Evolutionary conservation across 2,329 filamentous ascomycete species (phyloP), one percentile per base, ranked within the genome.

Genomic region (Parafenestella ontariensis): DNA sequence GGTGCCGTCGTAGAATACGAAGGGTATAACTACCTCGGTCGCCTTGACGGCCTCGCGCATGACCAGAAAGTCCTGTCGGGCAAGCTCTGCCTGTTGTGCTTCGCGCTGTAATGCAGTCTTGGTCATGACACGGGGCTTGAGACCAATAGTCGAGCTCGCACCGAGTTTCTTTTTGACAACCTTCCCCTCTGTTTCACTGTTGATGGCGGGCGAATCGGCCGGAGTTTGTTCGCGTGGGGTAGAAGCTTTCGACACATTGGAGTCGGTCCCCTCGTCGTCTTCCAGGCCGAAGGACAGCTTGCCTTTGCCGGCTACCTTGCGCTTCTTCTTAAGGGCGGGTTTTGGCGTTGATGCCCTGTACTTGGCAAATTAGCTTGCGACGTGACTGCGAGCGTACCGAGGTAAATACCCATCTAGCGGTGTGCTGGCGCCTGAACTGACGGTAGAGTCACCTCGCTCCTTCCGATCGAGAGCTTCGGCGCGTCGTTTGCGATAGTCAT

Each of bases 1-100:
- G 20, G 91, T 91, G 15, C 95, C 95, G 65, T 98, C 94, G 78
- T 97, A 98, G 73, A 98, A 98, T 3, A 98, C 91, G 75, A 98
- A 99, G 0, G 95, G 95, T 28, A 99, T 89, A 15, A 90, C 83
- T 49, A 99, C 90, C 70, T 97, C 93, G 8, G 92, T 93, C 18
- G 87, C 86, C 78, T 96, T 96, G 62, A 98, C 90, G 0, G 88
- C 86, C 58, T 96, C 91, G 72, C 97, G 95, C 54, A 94, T 84
- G 9, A 81, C 81, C 41, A 96, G 74, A 67, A 96, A 99, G 70
- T 98, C 89, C 58, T 89, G 90, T 9, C 90, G 84, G 45, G 94
- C 78, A 13, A 84, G 77, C 65, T 95, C 91, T 59, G 90, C 84
- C 61, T 92, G 87, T 51, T 89, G 85, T 3, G 92, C 90, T 74